A percentile compares a stretch with the other conserved stretches of the same genome.
Conservation (phyloP, 495 filamentous ascomycete genomes). For the Saxophila tyrrhenica region DNA sequence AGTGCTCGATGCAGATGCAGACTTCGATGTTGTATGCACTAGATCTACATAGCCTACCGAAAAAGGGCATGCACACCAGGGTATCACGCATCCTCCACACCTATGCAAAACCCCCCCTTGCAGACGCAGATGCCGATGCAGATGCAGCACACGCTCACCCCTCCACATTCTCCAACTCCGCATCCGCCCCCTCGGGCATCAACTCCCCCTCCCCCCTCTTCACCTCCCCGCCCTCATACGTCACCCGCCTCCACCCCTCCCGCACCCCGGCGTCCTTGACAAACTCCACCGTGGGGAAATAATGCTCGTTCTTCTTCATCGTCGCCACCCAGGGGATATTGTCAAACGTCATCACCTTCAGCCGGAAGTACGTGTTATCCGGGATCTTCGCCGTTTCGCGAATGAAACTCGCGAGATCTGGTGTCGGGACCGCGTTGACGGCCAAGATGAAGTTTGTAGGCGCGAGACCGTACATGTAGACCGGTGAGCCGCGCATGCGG, state of each 20-base stretch:
- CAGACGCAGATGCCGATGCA: too few relatives aligned
- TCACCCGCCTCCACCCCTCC: slow-evolving; percentile 20
- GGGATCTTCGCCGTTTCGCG: slow-evolving; percentile 71
- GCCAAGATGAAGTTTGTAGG: slow-evolving; percentile 96
- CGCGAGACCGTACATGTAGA: slow-evolving; percentile 84
- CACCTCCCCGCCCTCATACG: slow-evolving; percentile 18
- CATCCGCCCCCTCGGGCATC: slow-evolving; percentile 5
- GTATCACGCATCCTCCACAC: too few relatives aligned
- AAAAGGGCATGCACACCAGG: too few relatives aligned
- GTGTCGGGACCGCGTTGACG: slow-evolving; percentile 78
- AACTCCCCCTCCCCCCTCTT: slow-evolving; percentile 17
- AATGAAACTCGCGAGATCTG: slow-evolving; percentile 68
- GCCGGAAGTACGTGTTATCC: slow-evolving; percentile 93
- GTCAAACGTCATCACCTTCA: slow-evolving; percentile 91
- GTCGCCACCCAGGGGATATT: slow-evolving; percentile 95
- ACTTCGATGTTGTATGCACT: not conserved
- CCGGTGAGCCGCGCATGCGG: slow-evolving; percentile 59
- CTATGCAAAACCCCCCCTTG: too few relatives aligned
- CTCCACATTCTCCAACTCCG: slow-evolving; percentile 1
- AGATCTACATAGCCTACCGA: not conserved
- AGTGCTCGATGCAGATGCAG: not conserved
- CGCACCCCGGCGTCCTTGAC: slow-evolving; percentile 28
- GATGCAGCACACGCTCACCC: not conserved
- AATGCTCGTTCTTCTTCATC: slow-evolving; percentile 99
- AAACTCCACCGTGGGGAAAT: slow-evolving; percentile 41